Evolutionary conservation across 2,329 filamentous ascomycete species (phyloP).

Genomic region (Exophiala bonariae): DNA sequence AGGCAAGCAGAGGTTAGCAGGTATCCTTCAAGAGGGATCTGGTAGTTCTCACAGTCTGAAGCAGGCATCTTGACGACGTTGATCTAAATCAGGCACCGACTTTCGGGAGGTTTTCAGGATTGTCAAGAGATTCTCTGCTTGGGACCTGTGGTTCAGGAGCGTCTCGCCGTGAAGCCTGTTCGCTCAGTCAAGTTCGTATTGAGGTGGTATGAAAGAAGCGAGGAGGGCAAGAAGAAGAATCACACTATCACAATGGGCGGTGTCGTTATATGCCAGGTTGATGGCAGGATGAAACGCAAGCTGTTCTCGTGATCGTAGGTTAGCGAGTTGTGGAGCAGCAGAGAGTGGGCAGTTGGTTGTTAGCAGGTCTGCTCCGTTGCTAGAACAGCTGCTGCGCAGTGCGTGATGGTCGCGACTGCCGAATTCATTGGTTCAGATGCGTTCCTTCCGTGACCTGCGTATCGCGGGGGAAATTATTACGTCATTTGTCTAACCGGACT

Average conservation of each 20-base stretch:
- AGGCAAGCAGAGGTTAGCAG: conserved; percentile 5
- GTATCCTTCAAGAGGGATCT: neutral
- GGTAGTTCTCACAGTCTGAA: conserved; percentile 13
- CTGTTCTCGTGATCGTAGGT: conserved; percentile 2
- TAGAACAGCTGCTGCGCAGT: no score
- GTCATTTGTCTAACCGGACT: conserved; percentile 2
- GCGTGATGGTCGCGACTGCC: no score
- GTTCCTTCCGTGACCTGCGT: neutral
- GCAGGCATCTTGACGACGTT: conserved; percentile 12
- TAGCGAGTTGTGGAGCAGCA: neutral
- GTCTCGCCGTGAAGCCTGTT: no score
- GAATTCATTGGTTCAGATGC: no score
- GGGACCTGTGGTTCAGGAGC: no score
- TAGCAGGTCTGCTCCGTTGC: no score
- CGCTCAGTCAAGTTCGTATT: no score
- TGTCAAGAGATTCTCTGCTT: no score
- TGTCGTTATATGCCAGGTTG: no score
- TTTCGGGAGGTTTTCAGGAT: no score
- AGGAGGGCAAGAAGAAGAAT: neutral
- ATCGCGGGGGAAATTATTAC: conserved; percentile 9
- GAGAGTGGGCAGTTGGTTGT: neutral
- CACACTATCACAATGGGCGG: no score
- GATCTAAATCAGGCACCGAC: neutral
- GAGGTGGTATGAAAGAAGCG: no score
- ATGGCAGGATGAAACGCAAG: neutral